These are phyloP conservation scores for Aristolochia contorta DNA, from an alignment of 164 flowering plant genomes.

Conservation along the genomic window DNA sequence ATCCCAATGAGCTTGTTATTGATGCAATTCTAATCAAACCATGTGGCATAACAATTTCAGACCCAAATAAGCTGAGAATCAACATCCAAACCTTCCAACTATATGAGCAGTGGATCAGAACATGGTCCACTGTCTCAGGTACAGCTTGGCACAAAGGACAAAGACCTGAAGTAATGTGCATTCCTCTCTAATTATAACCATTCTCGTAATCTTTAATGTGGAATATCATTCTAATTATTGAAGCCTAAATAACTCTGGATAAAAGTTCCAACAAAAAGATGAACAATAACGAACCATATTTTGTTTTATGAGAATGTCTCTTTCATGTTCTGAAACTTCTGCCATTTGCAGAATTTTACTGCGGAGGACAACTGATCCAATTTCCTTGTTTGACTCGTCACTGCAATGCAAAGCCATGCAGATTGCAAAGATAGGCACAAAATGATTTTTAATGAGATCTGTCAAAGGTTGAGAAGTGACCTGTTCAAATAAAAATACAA, in stretches of 20 bases:
- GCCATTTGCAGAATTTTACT: conserved; percentile 60
- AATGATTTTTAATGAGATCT: conserved; percentile 48
- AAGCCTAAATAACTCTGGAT: neutral
- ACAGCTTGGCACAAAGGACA: too few relatives aligned
- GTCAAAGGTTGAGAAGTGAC: conserved; percentile 47
- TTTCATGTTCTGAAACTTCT: conserved; percentile 63
- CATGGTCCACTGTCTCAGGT: too few relatives aligned
- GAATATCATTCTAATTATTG: neutral
- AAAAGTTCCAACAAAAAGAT: neutral
- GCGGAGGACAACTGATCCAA: conserved; percentile 55
- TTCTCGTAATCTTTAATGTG: too few relatives aligned
- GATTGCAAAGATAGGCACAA: conserved; percentile 76
- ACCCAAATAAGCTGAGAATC: too few relatives aligned
- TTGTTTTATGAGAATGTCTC: conserved; percentile 77
- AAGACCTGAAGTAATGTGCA: too few relatives aligned
- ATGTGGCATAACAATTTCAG: too few relatives aligned
- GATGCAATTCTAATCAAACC: too few relatives aligned
- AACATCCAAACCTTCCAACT: too few relatives aligned
- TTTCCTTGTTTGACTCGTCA: conserved; percentile 44
- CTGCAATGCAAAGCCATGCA: conserved; percentile 81
- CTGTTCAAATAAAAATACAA: conserved; percentile 24
- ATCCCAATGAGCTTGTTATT: too few relatives aligned
- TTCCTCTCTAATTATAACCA: too few relatives aligned
- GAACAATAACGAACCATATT: conserved; percentile 54
- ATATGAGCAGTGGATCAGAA: too few relatives aligned